These are phyloP conservation scores for Aspergillus neotritici DNA, from an alignment of 2,329 filamentous ascomycete species.

Conservation along the genomic window DNA sequence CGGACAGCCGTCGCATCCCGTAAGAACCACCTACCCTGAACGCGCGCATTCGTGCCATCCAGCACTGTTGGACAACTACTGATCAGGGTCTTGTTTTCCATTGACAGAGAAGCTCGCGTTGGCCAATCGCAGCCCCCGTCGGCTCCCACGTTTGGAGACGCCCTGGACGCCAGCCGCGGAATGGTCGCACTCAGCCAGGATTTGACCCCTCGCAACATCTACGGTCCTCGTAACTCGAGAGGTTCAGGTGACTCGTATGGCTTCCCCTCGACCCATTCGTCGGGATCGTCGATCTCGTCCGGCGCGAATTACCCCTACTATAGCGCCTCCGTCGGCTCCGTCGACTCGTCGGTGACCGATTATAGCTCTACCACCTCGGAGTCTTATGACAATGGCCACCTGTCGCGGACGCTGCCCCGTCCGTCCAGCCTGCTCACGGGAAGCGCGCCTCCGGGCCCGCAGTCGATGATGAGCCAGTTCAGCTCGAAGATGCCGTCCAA, in stretches of 20 bases:
- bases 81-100: constrained; percentile 14
- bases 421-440: constrained; percentile 61
- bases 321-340: constrained; percentile 63
- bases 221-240: constrained; percentile 62
- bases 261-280: constrained; percentile 82
- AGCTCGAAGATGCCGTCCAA: constrained; percentile 93
- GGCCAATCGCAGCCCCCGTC: constrained; percentile 46
- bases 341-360: constrained; percentile 77
- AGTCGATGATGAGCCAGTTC: constrained; percentile 98
- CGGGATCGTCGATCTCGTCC: constrained; percentile 87
- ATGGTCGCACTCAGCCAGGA: constrained; percentile 97
- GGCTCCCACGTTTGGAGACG: constrained; percentile 72
- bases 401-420: constrained; percentile 75
- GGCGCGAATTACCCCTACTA: constrained; percentile 81
- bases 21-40: constrained; percentile 50
- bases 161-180: constrained; percentile 84
- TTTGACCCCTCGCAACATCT: constrained; percentile 79
- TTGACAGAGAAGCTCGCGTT: constrained; percentile 30
- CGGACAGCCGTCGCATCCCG: constrained; percentile 65
- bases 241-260: constrained; percentile 82
- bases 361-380: constrained; percentile 88
- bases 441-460: constrained; percentile 71
- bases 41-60: too few species aligned
- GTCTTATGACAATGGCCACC: constrained; percentile 64
- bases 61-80: neutral